phyloP scores from a whole-genome alignment of 441 rosid genomes.

The Aleurites moluccanus region DNA sequence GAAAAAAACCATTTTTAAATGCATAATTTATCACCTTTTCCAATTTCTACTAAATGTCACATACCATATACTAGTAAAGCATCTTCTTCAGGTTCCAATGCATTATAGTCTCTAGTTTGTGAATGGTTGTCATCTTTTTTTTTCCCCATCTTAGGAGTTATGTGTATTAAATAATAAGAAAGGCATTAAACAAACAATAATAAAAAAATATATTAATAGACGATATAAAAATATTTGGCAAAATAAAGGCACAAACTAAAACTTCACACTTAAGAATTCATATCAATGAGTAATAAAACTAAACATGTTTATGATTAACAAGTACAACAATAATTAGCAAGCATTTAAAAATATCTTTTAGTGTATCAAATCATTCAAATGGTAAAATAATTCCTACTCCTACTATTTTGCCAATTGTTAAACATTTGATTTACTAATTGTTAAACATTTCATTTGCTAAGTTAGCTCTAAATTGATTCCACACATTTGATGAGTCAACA shows the following conservation, averaged over 20 bases:
- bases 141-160: neutral
- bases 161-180: neutral
- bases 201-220: too few relatives aligned
- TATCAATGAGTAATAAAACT: neutral
- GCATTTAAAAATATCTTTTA: too few relatives aligned
- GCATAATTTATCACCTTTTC: neutral
- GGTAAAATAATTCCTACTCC: neutral
- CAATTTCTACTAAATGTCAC: neutral
- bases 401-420: neutral
- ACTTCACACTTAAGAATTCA: too few relatives aligned
- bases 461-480: neutral
- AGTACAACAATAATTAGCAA: too few relatives aligned
- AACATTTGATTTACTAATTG: neutral
- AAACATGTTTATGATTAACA: neutral
- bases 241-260: too few relatives aligned
- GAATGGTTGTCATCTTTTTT: neutral
- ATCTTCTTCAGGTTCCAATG: neutral
- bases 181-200: too few relatives aligned
- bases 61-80: neutral
- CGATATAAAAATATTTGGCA: too few relatives aligned
- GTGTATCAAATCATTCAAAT: neutral
- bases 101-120: conserved; percentile 5
- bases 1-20: neutral
- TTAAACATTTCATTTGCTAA: neutral
- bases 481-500: neutral